Evolutionary conservation across 225 moss, liverwort and hornwort species (phyloP).

Genomic region (Takakia lepidozioides): DNA sequence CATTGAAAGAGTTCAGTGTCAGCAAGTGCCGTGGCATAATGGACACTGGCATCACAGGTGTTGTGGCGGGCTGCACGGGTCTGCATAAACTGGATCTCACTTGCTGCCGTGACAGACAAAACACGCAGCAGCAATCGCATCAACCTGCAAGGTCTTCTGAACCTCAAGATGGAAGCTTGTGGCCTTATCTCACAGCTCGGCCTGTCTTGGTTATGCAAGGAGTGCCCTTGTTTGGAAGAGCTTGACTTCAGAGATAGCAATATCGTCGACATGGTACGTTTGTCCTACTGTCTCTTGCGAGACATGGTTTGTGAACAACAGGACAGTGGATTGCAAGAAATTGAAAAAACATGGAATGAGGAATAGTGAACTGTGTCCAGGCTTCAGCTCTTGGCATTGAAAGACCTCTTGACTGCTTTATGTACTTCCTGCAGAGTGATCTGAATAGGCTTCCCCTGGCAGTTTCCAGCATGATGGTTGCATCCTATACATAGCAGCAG

Average conservation of each 20-base stretch:
- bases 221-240: conserved; percentile 49
- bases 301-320: too few relatives aligned
- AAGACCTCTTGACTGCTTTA: not conserved
- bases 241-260: conserved; percentile 78
- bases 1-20: conserved; percentile 65
- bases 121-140: conserved; percentile 46
- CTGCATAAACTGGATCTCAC: conserved; percentile 65
- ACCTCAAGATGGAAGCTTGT: too few relatives aligned
- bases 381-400: too few relatives aligned
- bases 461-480: too few relatives aligned
- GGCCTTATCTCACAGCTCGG: too few relatives aligned
- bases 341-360: too few relatives aligned
- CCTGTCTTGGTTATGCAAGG: conserved; percentile 38
- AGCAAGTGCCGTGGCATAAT: conserved; percentile 74
- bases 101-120: conserved; percentile 59
- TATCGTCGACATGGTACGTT: conserved; percentile 53
- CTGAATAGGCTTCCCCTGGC: too few relatives aligned
- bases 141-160: conserved; percentile 52
- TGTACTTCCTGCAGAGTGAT: conserved; percentile 6
- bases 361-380: too few relatives aligned
- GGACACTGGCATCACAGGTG: conserved; percentile 46
- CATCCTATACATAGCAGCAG: too few relatives aligned
- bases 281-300: too few relatives aligned
- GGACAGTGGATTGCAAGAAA: too few relatives aligned
- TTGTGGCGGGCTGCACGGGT: conserved; percentile 47